These are phyloP conservation scores for Neocucurbitaria cava DNA, from an alignment of 2,329 filamentous ascomycete species.

Conservation along the genomic window DNA sequence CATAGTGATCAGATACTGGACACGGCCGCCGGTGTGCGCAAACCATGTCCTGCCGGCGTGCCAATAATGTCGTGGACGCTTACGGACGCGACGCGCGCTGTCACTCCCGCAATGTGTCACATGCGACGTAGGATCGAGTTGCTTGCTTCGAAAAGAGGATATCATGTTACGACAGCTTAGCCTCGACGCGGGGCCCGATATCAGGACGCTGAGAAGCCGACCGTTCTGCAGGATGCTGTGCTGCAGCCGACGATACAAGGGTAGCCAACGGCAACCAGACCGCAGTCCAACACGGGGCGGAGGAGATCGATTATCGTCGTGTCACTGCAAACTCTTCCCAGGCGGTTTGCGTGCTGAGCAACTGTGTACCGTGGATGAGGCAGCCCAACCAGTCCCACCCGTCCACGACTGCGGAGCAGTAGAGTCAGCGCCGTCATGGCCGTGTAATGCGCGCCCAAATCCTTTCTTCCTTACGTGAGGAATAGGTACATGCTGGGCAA, in stretches of 20 bases:
- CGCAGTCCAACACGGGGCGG: slow-evolving; percentile 7
- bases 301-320: slow-evolving; percentile 25
- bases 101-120: neutral
- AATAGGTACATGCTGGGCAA: neutral
- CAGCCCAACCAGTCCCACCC: neutral
- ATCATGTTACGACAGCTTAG: slow-evolving; percentile 4
- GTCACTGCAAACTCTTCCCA: slow-evolving; percentile 5
- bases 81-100: slow-evolving; percentile 3
- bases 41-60: neutral
- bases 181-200: neutral
- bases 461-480: slow-evolving; percentile 3
- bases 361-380: neutral
- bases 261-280: slow-evolving; percentile 4
- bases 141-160: slow-evolving; percentile 1
- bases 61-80: slow-evolving; percentile 6
- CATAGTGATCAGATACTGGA: slow-evolving; percentile 4
- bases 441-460: slow-evolving; percentile 27
- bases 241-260: slow-evolving; percentile 19
- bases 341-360: slow-evolving; percentile 2
- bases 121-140: neutral
- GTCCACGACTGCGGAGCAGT: slow-evolving; percentile 23
- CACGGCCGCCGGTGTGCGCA: neutral
- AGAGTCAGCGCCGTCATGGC: slow-evolving; percentile 6
- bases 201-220: neutral
- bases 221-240: slow-evolving; percentile 23